Conservation (phyloP, 768 basidiomycete species). For the Boletus patriciae region DNA sequence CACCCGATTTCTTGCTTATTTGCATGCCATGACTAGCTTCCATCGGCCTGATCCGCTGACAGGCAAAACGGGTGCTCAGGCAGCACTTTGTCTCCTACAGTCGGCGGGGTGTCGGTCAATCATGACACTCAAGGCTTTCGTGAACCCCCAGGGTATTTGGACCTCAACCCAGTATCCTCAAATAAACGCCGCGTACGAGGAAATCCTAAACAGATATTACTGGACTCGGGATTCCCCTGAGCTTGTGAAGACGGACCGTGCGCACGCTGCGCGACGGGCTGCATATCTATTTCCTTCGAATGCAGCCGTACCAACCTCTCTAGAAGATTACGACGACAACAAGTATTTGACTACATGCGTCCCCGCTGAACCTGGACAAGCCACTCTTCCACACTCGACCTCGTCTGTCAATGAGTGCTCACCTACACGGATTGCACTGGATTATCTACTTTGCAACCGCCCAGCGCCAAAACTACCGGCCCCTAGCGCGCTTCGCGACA, state of each 20-base stretch:
- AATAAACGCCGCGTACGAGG: background rate
- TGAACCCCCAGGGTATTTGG: too few species aligned
- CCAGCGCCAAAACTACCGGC: background rate
- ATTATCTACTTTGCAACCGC: background rate
- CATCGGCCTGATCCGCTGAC: too few species aligned
- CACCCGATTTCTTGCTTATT: background rate
- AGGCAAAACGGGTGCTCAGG: too few species aligned
- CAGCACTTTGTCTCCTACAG: background rate
- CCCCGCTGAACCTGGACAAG: too few species aligned
- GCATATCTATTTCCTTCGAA: background rate
- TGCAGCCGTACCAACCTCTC: background rate
- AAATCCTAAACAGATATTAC: background rate
- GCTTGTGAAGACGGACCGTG: background rate
- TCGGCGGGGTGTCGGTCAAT: slow-evolving; percentile 35
- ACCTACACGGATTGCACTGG: background rate
- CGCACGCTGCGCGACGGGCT: background rate
- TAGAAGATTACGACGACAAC: too few species aligned
- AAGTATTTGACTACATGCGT: too few species aligned
- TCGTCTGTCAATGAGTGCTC: too few species aligned
- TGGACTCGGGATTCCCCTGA: too few species aligned
- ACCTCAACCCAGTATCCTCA: background rate
- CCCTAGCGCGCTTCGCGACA: background rate
- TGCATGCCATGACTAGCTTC: background rate
- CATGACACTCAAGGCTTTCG: slow-evolving; percentile 25
- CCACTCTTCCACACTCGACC: background rate